Conservation (phyloP, 2,329 filamentous ascomycete species). For the Dryadomyces quercus-mongolicae region DNA sequence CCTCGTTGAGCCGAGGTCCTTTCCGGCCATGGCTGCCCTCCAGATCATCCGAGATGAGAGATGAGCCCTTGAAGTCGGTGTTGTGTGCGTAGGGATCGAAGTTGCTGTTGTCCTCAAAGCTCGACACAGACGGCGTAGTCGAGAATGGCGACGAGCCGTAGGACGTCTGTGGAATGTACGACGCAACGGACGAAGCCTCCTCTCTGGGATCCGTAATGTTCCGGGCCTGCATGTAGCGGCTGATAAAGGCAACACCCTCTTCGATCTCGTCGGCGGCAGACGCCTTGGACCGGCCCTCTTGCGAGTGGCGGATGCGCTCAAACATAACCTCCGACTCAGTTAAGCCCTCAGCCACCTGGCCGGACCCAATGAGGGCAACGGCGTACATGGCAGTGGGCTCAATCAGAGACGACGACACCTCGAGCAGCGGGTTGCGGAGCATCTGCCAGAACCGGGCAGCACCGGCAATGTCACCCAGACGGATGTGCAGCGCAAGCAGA, state of each 20-base stretch:
- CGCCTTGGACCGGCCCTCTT: constrained; percentile 26
- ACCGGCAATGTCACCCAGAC: constrained; percentile 63
- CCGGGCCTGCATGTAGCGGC: constrained; percentile 44
- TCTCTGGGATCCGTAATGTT: constrained; percentile 43
- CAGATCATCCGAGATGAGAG: constrained; percentile 78
- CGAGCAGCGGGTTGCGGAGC: constrained; percentile 50
- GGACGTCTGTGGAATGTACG: constrained; percentile 25
- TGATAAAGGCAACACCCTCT: constrained; percentile 64
- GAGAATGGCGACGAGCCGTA: constrained; percentile 39
- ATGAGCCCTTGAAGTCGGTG: constrained; percentile 88
- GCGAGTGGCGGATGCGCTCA: constrained; percentile 58
- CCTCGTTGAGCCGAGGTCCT: constrained; percentile 64
- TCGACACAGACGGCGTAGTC: constrained; percentile 43
- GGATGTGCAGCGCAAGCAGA: constrained; percentile 76
- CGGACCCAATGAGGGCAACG: constrained; percentile 74
- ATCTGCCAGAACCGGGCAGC: constrained; percentile 74
- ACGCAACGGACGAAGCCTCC: constrained; percentile 30
- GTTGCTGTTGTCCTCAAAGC: constrained; percentile 57
- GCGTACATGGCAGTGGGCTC: constrained; percentile 87
- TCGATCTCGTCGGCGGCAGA: constrained; percentile 71
- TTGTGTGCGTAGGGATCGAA: constrained; percentile 79
- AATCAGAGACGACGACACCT: constrained; percentile 54
- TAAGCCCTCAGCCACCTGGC: constrained; percentile 72
- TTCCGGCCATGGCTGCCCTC: constrained; percentile 68
- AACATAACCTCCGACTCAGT: constrained; percentile 78